Base-by-base conservation (phyloP, 2,329 filamentous ascomycete species). In the Aphanocladium album region DNA sequence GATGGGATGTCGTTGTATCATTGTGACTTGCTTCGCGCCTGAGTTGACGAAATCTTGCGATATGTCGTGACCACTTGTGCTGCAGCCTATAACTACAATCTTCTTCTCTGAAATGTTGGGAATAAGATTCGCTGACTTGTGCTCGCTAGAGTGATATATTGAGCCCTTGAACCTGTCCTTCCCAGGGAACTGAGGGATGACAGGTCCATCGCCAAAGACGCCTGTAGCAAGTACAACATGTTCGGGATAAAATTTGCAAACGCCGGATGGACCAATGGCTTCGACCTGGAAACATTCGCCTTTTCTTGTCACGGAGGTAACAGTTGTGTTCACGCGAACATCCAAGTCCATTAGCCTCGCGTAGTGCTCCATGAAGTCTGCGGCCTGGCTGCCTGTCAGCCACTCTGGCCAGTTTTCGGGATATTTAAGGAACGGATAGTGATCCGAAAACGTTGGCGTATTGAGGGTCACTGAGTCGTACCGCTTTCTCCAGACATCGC, bases 1-100 rank as follows among this genome's bases (percentile, higher is more conserved):
- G 2, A 80, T 84, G 2, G 76, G 75, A 9, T 74, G 72, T 5
- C 81, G 77, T 67, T 85, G 82, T 1, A 85, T 65, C 76, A 85
- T 80, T 3, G 80, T 80, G 2, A 83, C 80, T 17, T 75, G 68
- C 2, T 63, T 65, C 5, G 78, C 77, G 1, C 80, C 80, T 33
- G 77, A 75, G 56, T 81, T 74, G 52, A 76, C 74, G 63, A 76
- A 81, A 65, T 82, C 77, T 64, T 81, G 77, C 0, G 79, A 77
- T 50, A 81, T 79, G 56, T 82, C 79, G 59, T 82, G 79, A 0
- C 75, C 78, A 61, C 76, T 79, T 57, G 79, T 82, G 17, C 79
- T 78, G 1, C 77, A 77, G 3, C 80, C 80, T 4, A 83, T 73
- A 4, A 82, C 76, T 1, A 80, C 69, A 1, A 80, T 76, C 50